Evolutionary conservation across 495 filamentous ascomycete genomes (phyloP).

Genomic region (Opeltia flavorubescens): DNA sequence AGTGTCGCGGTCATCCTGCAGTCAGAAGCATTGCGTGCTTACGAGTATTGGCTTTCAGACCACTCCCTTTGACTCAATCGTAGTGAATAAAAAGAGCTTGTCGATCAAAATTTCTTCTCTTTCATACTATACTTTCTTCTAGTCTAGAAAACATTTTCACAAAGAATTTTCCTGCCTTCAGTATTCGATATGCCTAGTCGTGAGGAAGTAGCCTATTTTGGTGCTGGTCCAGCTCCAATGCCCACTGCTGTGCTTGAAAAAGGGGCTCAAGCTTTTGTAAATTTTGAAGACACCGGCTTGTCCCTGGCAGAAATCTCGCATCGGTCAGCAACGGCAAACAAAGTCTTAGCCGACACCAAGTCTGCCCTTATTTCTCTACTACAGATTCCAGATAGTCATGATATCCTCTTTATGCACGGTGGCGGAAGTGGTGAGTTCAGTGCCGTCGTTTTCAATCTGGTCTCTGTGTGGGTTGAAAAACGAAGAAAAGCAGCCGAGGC

Average conservation of each 20-base stretch:
- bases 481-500: slow-evolving; percentile 27
- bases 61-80: background rate
- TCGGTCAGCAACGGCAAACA: slow-evolving; percentile 60
- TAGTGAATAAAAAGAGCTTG: too few species aligned
- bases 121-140: background rate
- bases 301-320: slow-evolving; percentile 81
- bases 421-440: slow-evolving; percentile 76
- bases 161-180: too few species aligned
- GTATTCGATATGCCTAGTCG: slow-evolving; percentile 42
- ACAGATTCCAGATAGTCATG: slow-evolving; percentile 62
- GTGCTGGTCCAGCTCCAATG: slow-evolving; percentile 73
- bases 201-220: slow-evolving; percentile 62
- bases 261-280: slow-evolving; percentile 61
- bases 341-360: slow-evolving; percentile 53
- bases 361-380: slow-evolving; percentile 52
- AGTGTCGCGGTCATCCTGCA: too few species aligned
- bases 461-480: slow-evolving; percentile 64
- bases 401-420: slow-evolving; percentile 67
- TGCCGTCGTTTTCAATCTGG: slow-evolving; percentile 67
- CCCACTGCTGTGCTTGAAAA: slow-evolving; percentile 63
- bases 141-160: background rate
- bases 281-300: slow-evolving; percentile 70
- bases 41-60: background rate
- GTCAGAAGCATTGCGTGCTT: too few species aligned
- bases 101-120: background rate